Evolutionary conservation across 164 flowering plant species (phyloP).

Genomic region (Vitis rupestris): DNA sequence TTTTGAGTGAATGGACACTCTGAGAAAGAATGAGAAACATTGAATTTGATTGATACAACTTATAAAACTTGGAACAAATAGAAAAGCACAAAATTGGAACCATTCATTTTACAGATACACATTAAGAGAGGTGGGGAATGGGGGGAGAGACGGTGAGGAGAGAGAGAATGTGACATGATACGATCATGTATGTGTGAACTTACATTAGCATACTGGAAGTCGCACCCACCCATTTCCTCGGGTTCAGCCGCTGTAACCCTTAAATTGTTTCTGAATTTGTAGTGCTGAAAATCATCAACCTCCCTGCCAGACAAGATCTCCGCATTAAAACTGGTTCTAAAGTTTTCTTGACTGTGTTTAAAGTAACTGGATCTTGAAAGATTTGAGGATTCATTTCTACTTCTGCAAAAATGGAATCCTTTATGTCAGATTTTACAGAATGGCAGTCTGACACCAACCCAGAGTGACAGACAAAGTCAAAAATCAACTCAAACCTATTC

Average conservation of each 20-base stretch:
- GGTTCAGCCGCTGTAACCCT: background rate
- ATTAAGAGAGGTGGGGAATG: too few species aligned
- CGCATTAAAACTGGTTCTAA: background rate
- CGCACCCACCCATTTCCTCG: background rate
- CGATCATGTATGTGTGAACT: background rate
- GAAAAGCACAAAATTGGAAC: too few species aligned
- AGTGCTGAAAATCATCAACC: background rate
- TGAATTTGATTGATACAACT: too few species aligned
- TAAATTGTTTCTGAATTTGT: background rate
- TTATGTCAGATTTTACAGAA: background rate
- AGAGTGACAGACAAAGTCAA: slow-evolving; percentile 7
- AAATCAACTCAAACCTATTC: slow-evolving; percentile 6
- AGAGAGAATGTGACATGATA: too few species aligned
- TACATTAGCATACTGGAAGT: background rate
- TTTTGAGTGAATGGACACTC: too few species aligned
- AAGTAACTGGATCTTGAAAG: background rate
- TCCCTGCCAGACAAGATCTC: background rate
- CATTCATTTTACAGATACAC: too few species aligned
- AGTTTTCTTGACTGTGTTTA: slow-evolving; percentile 7
- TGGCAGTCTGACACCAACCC: slow-evolving; percentile 6
- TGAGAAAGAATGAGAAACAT: too few species aligned
- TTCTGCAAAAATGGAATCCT: background rate
- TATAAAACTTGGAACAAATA: too few species aligned
- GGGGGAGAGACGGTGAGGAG: too few species aligned
- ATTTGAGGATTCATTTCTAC: background rate